Conservation (phyloP, 495 filamentous ascomycete species). For the Penicillium canariense region DNA sequence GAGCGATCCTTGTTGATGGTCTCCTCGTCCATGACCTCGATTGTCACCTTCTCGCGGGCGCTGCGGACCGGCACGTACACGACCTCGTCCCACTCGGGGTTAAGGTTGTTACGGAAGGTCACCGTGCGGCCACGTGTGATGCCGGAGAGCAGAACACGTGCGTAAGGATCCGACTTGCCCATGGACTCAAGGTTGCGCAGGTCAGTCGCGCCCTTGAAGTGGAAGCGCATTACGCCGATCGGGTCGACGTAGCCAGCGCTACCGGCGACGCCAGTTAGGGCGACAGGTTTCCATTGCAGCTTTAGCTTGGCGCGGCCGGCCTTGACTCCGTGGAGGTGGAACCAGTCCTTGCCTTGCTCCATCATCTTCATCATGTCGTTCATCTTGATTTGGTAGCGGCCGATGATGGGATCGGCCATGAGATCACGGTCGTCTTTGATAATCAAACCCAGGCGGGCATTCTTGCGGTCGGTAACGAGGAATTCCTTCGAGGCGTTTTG, state of each 20-base stretch:
- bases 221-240: conserved; percentile 89
- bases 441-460: conserved; percentile 80
- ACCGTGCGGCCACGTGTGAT: conserved; percentile 88
- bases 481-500: conserved; percentile 87
- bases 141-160: conserved; percentile 81
- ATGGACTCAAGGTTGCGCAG: conserved; percentile 92
- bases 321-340: conserved; percentile 77
- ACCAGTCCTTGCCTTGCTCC: conserved; percentile 94
- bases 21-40: conserved; percentile 98
- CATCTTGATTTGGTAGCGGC: conserved; percentile 90
- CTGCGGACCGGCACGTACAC: conserved; percentile 92
- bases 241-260: conserved; percentile 89
- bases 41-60: conserved; percentile 71
- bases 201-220: conserved; percentile 78
- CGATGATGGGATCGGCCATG: conserved; percentile 76
- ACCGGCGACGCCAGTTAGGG: conserved; percentile 70
- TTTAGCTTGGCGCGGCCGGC: conserved; percentile 84
- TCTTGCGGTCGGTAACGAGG: conserved; percentile 88
- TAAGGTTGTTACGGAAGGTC: conserved; percentile 92
- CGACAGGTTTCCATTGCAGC: conserved; percentile 92
- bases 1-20: conserved; percentile 82
- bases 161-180: conserved; percentile 96
- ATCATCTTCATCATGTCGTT: conserved; percentile 89
- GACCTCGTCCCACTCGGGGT: conserved; percentile 94
- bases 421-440: conserved; percentile 95